A percentile compares a stretch with the other conserved stretches of the same genome.
Conservation (phyloP, 164 flowering plant species). For the Platanus orientalis region DNA sequence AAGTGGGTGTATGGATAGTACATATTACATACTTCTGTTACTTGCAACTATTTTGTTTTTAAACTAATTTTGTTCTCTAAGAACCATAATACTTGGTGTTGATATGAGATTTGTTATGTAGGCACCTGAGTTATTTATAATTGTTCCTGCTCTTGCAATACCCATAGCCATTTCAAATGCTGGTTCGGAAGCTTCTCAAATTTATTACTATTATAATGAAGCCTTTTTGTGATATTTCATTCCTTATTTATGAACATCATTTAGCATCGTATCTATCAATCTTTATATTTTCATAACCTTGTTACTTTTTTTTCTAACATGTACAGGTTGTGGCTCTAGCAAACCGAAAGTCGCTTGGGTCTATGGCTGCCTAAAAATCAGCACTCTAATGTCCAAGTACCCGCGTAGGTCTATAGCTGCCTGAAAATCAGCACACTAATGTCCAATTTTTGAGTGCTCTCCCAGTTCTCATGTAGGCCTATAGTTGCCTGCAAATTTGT, state of each 20-base stretch:
- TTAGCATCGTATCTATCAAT: background rate
- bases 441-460: too few species aligned
- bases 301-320: too few species aligned
- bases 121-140: conserved; percentile 93
- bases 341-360: conserved; percentile 75
- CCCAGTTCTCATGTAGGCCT: too few species aligned
- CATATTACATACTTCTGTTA: too few species aligned
- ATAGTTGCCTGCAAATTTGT: too few species aligned
- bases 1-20: too few species aligned
- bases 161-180: conserved; percentile 92
- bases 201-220: conserved; percentile 93
- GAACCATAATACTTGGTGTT: background rate
- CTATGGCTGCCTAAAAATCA: too few species aligned
- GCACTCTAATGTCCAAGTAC: too few species aligned
- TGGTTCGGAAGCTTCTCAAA: conserved; percentile 74
- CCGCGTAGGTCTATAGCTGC: too few species aligned
- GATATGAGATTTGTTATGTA: conserved; percentile 29
- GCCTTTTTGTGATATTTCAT: conserved; percentile 74
- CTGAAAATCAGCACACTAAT: too few species aligned
- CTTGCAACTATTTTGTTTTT: too few species aligned
- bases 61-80: background rate
- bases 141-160: conserved; percentile 92
- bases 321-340: conserved; percentile 93
- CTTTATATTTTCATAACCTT: background rate
- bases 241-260: background rate